These are phyloP conservation scores for Stromatinia cepivora DNA, from an alignment of 2,329 filamentous ascomycete species.

Conservation along the genomic window DNA sequence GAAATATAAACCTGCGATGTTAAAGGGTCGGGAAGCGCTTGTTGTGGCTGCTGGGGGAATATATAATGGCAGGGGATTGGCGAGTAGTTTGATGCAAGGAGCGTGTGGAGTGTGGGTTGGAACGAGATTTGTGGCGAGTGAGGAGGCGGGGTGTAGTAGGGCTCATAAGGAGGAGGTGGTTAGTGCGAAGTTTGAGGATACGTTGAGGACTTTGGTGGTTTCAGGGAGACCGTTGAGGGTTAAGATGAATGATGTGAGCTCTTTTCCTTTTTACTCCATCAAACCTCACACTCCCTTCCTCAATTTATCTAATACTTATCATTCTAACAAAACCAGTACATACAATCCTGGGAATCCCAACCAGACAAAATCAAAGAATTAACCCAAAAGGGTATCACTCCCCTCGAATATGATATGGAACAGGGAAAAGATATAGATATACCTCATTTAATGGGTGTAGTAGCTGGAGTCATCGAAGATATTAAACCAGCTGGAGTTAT, in stretches of 20 bases:
- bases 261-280: neutral
- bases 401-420: constrained; percentile 80
- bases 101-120: constrained; percentile 92
- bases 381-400: constrained; percentile 75
- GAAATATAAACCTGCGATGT: constrained; percentile 55
- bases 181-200: constrained; percentile 74
- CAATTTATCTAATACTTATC: neutral
- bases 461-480: constrained; percentile 73
- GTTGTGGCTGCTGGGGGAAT: constrained; percentile 91
- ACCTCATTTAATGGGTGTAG: constrained; percentile 92
- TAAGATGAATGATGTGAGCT: constrained; percentile 58
- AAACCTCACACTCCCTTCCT: neutral
- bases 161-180: constrained; percentile 85
- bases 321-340: constrained; percentile 58
- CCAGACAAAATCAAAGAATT: constrained; percentile 74
- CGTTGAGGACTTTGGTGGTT: constrained; percentile 77
- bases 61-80: constrained; percentile 76
- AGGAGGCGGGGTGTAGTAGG: constrained; percentile 77
- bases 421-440: constrained; percentile 79
- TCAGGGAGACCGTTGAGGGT: constrained; percentile 79
- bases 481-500: constrained; percentile 82
- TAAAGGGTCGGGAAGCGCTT: constrained; percentile 70
- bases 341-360: constrained; percentile 74
- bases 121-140: constrained; percentile 82
- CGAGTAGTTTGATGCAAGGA: constrained; percentile 81